Evolutionary conservation across 2,329 filamentous ascomycete species (phyloP), one percentile per base, ranked within the genome.

Genomic region (Colletotrichum siamense): DNA sequence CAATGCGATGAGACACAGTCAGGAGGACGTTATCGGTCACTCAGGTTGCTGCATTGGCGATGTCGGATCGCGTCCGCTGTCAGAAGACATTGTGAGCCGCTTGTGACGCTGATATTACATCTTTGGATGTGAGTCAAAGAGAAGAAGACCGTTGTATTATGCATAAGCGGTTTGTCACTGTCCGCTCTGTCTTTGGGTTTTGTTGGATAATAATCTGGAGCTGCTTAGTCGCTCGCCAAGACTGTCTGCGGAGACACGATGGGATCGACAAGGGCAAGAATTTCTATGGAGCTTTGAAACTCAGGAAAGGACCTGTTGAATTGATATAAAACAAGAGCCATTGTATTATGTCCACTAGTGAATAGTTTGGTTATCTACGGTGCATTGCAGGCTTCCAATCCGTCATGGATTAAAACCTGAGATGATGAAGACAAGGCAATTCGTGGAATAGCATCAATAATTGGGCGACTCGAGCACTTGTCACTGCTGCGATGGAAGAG

Each of bases 321-420:
- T 7, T 7, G 18, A 13, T 8, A 1, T 22, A 13, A 52, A 22
- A 22, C 5, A 13, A 52, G n/a, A 52, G 0, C 6, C 2, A 4
- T 52, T 13, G 15, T 22, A 13, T 52, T 22, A 52, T 52, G n/a
- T 5, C 44, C n/a, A 24, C 10, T 13, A 4, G 10, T 22, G 12
- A 52, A 22, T 13, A 13, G 6, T 13, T 22, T 22, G 12, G 0
- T 52, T 22, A 13, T 22, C 3, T 52, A 22, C 1, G 6, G n/a
- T 9, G n/a, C n/a, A 52, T 52, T 6, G 39, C 18, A 49, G 9
- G 39, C 18, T n/a, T n/a, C 10, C 39, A 49, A 49, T 12, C 10
- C 7, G 12, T 5, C 44, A 22, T 22, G 10, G n/a, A 13, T n/a
- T 52, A 4, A 22, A 52, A 8, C 10, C 44, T 13, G n/a, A 22